A percentile compares a stretch with the other conserved stretches of the same genome.
Evolutionary conservation across 768 basidiomycete species (phyloP).

Genomic region (Cubamyces lactineus): DNA sequence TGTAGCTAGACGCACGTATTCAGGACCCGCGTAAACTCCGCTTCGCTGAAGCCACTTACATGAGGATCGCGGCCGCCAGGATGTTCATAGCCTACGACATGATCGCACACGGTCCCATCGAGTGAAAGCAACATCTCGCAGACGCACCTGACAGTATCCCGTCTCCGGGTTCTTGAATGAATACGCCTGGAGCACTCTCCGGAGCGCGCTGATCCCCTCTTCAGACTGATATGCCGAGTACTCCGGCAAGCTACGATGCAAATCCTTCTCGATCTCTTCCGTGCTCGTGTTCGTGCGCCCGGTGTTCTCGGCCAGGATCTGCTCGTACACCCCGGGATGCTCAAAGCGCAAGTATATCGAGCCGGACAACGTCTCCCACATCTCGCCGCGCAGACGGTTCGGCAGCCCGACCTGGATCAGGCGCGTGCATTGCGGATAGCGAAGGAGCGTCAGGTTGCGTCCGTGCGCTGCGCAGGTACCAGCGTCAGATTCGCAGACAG

Average conservation of each 20-base stretch:
- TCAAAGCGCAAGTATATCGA: slow-evolving; percentile 89
- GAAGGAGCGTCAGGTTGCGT: slow-evolving; percentile 90
- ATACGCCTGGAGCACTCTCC: slow-evolving; percentile 93
- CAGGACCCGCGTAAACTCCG: neutral
- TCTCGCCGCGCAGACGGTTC: slow-evolving; percentile 91
- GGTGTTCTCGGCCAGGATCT: slow-evolving; percentile 72
- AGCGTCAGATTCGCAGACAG: slow-evolving; percentile 14
- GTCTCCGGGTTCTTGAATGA: slow-evolving; percentile 93
- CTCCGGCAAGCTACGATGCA: slow-evolving; percentile 94
- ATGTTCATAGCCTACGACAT: slow-evolving; percentile 91
- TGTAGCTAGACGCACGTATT: slow-evolving; percentile 66
- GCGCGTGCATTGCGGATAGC: slow-evolving; percentile 97
- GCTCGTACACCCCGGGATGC: slow-evolving; percentile 81
- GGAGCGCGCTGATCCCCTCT: slow-evolving; percentile 80
- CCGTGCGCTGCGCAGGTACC: slow-evolving; percentile 69
- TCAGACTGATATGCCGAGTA: slow-evolving; percentile 95
- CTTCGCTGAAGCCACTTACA: slow-evolving; percentile 50
- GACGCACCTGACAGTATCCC: slow-evolving; percentile 89
- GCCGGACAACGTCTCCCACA: slow-evolving; percentile 98
- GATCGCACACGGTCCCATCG: neutral
- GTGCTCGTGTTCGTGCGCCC: slow-evolving; percentile 86
- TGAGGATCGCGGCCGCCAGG: slow-evolving; percentile 90
- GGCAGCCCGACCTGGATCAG: slow-evolving; percentile 97
- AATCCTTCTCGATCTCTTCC: slow-evolving; percentile 98
- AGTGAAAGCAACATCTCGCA: too few species aligned